phyloP scores from a whole-genome alignment of 768 basidiomycete species.

The Leccinum olivaceopallidum region DNA sequence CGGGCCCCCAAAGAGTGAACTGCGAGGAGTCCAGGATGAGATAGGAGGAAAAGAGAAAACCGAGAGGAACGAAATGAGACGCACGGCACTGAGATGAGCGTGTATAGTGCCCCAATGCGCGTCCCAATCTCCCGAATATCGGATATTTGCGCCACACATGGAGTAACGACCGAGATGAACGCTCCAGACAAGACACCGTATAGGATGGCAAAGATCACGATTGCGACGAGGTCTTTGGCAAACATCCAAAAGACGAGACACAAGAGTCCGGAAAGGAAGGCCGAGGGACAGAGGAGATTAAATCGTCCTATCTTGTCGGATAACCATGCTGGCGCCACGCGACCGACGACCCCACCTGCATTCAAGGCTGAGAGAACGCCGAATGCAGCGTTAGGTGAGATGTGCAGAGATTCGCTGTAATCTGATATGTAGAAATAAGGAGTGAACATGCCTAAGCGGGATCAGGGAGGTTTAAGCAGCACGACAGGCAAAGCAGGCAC shows the following conservation, averaged over 20 bases:
- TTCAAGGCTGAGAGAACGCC: constrained; percentile 68
- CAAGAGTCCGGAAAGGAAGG: constrained; percentile 61
- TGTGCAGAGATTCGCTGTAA: constrained; percentile 46
- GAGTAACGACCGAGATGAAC: constrained; percentile 66
- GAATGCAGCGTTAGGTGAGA: constrained; percentile 44
- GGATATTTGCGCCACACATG: constrained; percentile 68
- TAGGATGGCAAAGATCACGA: constrained; percentile 52
- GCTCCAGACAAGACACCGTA: constrained; percentile 71
- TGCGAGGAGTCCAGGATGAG: constrained; percentile 24
- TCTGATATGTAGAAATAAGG: constrained; percentile 72
- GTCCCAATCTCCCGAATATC: constrained; percentile 57
- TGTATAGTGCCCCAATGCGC: constrained; percentile 65
- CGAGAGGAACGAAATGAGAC: constrained; percentile 32
- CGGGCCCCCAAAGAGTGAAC: constrained; percentile 65
- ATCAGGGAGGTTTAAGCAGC: constrained; percentile 2
- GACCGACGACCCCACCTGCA: constrained; percentile 64
- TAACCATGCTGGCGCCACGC: constrained; percentile 60
- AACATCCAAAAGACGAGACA: constrained; percentile 61
- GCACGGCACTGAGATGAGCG: constrained; percentile 67
- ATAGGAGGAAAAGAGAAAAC: neutral
- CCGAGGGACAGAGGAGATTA: constrained; percentile 64
- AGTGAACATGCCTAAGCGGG: constrained; percentile 58
- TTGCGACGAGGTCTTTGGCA: constrained; percentile 37
- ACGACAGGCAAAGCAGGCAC: constrained; percentile 20
- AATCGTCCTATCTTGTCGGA: constrained; percentile 68